Evolutionary conservation across 1,284 basidiomycete species (phyloP).

Genomic region (Rhodotorula sp.): DNA sequence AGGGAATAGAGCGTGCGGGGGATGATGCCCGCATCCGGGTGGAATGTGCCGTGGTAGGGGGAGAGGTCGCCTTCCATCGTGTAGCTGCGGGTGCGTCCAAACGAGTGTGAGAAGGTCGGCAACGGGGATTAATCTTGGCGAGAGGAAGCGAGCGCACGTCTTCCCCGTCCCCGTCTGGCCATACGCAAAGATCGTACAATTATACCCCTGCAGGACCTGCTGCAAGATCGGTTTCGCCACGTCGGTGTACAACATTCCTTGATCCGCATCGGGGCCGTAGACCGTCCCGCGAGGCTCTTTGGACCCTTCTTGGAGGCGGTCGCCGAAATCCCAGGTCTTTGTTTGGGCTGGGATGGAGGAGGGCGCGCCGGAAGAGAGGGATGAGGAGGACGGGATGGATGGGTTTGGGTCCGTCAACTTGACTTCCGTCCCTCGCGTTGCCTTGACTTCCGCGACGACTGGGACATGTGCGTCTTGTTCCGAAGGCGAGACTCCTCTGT

Average conservation of each 20-base stretch:
- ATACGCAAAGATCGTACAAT: slow-evolving; percentile 98
- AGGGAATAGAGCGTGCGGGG: slow-evolving; percentile 92
- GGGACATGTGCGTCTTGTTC: slow-evolving; percentile 78
- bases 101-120: neutral
- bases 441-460: slow-evolving; percentile 62
- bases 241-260: slow-evolving; percentile 88
- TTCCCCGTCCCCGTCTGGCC: slow-evolving; percentile 99
- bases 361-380: slow-evolving; percentile 54
- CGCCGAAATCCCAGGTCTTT: slow-evolving; percentile 78
- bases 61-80: slow-evolving; percentile 92
- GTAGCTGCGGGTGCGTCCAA: slow-evolving; percentile 58
- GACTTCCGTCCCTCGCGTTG: slow-evolving; percentile 28
- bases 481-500: slow-evolving; percentile 63
- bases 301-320: slow-evolving; percentile 50
- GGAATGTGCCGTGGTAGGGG: slow-evolving; percentile 74
- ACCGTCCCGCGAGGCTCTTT: slow-evolving; percentile 55
- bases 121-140: neutral
- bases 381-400: slow-evolving; percentile 50
- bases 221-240: slow-evolving; percentile 90
- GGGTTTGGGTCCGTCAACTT: slow-evolving; percentile 28
- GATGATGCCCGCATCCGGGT: slow-evolving; percentile 89
- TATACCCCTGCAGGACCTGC: slow-evolving; percentile 91
- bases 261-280: slow-evolving; percentile 96
- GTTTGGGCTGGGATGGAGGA: slow-evolving; percentile 55
- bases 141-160: slow-evolving; percentile 63